A percentile compares a stretch with the other conserved stretches of the same genome.
Evolutionary conservation across 1,139 yeast species (phyloP).

Genomic region (Eremothecium gossypii): DNA sequence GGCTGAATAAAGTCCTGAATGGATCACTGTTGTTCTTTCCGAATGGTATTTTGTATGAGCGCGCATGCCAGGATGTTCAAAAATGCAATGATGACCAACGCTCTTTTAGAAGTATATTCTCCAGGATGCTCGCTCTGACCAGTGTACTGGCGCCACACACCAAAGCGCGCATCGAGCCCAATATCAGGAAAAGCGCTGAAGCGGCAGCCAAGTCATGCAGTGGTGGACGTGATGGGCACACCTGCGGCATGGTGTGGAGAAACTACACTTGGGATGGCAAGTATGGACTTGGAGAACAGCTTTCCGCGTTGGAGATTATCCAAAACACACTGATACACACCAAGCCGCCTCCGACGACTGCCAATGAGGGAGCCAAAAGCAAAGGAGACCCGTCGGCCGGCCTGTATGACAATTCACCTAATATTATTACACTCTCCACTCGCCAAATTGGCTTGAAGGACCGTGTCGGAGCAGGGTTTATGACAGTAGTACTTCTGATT

Average conservation of each 20-base stretch:
- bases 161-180: conserved; percentile 40
- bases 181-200: conserved; percentile 52
- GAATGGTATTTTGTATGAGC: conserved; percentile 56
- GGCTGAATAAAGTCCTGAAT: conserved; percentile 44
- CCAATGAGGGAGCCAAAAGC: conserved; percentile 41
- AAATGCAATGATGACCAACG: conserved; percentile 84
- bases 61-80: conserved; percentile 58
- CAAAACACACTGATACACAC: conserved; percentile 35
- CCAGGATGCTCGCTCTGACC: conserved; percentile 69
- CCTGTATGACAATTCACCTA: too few species aligned
- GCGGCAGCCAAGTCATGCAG: conserved; percentile 79
- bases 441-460: too few species aligned
- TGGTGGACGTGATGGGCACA: conserved; percentile 83
- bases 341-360: conserved; percentile 36
- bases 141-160: conserved; percentile 64
- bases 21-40: conserved; percentile 57
- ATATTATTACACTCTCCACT: too few species aligned
- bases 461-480: conserved; percentile 76
- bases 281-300: conserved; percentile 74
- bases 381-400: too few species aligned
- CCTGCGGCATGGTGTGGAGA: conserved; percentile 84
- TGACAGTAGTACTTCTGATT: conserved; percentile 65
- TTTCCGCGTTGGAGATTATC: conserved; percentile 65
- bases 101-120: conserved; percentile 73
- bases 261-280: conserved; percentile 54